Conservation (phyloP, 805 yeast genomes). For the Nakazawaea peltata region DNA sequence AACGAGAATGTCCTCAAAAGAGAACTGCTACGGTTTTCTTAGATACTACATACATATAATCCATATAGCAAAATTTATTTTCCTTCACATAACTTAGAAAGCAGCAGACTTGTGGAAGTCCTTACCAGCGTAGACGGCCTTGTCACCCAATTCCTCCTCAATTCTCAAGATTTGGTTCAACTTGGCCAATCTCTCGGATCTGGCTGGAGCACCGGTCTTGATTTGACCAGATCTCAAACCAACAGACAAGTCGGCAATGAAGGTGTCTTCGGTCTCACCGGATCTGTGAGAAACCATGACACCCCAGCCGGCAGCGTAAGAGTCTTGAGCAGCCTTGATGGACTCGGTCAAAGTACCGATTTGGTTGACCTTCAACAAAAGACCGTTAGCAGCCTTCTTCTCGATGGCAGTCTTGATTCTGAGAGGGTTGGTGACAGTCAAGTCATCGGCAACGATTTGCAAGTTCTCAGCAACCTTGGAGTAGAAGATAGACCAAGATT, state of each 20-base stretch:
- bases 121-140: constrained; percentile 92
- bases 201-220: constrained; percentile 99
- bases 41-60: constrained; percentile 19
- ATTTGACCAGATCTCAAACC: constrained; percentile 98
- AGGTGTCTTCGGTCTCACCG: constrained; percentile 99
- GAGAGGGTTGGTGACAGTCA: constrained; percentile 96
- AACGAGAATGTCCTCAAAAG: constrained; percentile 48
- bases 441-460: constrained; percentile 97
- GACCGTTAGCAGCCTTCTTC: constrained; percentile 91
- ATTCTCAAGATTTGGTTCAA: constrained; percentile 97
- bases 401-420: constrained; percentile 95
- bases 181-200: constrained; percentile 99
- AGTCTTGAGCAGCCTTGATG: constrained; percentile 92
- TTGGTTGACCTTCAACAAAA: constrained; percentile 97
- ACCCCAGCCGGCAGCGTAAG: constrained; percentile 97
- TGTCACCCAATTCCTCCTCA: constrained; percentile 97
- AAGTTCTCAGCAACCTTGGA: constrained; percentile 56
- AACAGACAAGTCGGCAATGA: constrained; percentile 95
- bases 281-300: constrained; percentile 99
- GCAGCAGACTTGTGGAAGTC: constrained; percentile 61
- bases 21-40: constrained; percentile 28
- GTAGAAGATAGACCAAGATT: constrained; percentile 89
- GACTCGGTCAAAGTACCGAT: constrained; percentile 96
- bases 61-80: background rate
- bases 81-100: constrained; percentile 15